Percentiles rank a stretch among this genome's conserved stretches.
Conservation (phyloP, 2,329 filamentous ascomycete species). For the Fusarium sp. region DNA sequence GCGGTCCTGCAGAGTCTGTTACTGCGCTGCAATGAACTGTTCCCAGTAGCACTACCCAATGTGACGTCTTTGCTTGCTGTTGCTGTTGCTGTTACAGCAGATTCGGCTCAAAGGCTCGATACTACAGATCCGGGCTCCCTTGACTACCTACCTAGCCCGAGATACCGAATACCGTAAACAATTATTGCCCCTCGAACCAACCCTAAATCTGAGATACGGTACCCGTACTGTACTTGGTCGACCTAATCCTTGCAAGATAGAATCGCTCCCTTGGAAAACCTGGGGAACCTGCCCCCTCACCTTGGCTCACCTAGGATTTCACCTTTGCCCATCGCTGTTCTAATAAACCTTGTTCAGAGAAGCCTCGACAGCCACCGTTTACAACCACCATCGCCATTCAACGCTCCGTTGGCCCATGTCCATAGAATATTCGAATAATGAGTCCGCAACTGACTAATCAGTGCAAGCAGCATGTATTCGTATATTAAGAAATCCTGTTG, state of each 20-base stretch:
- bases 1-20: neutral
- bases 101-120: constrained; percentile 46
- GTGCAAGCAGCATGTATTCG: neutral
- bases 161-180: too few species aligned
- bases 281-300: constrained; percentile 28
- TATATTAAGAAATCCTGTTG: neutral
- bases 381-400: neutral
- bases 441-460: neutral
- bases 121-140: constrained; percentile 1
- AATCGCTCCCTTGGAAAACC: constrained; percentile 14
- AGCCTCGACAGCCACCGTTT: neutral
- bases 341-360: constrained; percentile 10
- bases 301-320: constrained; percentile 23
- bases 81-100: neutral
- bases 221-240: neutral
- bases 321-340: neutral
- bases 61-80: constrained; percentile 30
- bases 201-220: constrained; percentile 4
- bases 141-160: too few species aligned
- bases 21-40: neutral
- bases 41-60: neutral
- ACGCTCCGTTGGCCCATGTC: neutral
- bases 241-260: constrained; percentile 11
- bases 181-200: too few species aligned
- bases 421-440: neutral